These are phyloP conservation scores for Mycosphaerella sp. DNA, from an alignment of 2,329 filamentous ascomycete genomes.

Conservation along the genomic window DNA sequence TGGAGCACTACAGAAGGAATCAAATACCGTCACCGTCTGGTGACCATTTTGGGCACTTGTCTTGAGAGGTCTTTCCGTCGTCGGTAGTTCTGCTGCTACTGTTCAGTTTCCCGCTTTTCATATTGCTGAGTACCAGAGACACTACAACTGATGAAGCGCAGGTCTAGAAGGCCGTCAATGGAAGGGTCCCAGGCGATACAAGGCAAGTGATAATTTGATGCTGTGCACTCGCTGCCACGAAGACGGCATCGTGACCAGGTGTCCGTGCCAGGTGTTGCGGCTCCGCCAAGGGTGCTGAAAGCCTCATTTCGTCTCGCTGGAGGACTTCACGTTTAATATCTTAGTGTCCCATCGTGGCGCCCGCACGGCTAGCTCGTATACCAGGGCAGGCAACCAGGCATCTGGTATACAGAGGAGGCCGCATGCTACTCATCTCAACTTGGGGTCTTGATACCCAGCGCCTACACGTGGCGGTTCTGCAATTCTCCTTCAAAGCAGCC, in stretches of 20 bases:
- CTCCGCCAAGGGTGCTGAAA: background rate
- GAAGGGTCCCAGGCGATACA: background rate
- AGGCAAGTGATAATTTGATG: background rate
- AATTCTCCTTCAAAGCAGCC: background rate
- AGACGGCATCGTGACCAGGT: background rate
- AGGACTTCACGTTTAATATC: background rate
- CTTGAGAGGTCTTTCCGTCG: background rate
- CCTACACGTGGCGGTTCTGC: background rate
- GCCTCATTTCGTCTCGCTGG: background rate
- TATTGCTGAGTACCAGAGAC: background rate
- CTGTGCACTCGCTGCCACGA: conserved; percentile 3
- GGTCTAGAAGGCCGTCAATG: background rate
- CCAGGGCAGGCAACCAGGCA: background rate
- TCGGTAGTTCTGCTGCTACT: conserved; percentile 1
- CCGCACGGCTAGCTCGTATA: too few relatives aligned
- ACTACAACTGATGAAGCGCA: conserved; percentile 1
- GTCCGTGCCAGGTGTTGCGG: background rate
- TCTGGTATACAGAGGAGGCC: background rate
- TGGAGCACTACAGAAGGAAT: conserved; percentile 13
- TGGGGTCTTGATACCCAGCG: background rate
- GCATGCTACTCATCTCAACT: background rate
- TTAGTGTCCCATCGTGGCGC: too few relatives aligned
- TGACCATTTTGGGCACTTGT: conserved; percentile 5
- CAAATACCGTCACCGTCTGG: conserved; percentile 2
- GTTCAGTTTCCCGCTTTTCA: background rate